Percentiles rank a stretch among this genome's conserved stretches.
Conservation (phyloP, 176 grass and related monocot genomes). For the Urochloa ruziziensis region DNA sequence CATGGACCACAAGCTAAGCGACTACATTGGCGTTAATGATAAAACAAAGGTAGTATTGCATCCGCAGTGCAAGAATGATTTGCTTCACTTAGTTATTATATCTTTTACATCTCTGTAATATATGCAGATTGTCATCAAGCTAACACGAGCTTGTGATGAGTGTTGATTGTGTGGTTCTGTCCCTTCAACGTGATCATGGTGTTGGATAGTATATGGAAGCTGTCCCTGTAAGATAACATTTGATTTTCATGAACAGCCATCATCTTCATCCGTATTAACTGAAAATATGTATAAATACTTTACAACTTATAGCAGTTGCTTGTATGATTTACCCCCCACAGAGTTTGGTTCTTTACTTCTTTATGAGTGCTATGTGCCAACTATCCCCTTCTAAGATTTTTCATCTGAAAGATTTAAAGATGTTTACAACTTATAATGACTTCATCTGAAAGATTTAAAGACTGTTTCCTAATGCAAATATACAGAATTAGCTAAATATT, state of each 20-base stretch:
- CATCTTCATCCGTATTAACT: neutral
- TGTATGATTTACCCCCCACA: neutral
- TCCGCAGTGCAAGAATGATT: neutral
- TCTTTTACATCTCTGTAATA: neutral
- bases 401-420: no score
- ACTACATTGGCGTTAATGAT: slow-evolving; percentile 64
- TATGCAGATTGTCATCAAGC: slow-evolving; percentile 50
- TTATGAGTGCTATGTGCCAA: neutral
- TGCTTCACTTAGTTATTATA: neutral
- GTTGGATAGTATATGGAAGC: neutral
- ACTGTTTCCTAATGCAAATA: neutral
- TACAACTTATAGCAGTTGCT: neutral
- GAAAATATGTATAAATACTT: neutral
- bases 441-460: neutral
- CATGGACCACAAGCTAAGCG: slow-evolving; percentile 45
- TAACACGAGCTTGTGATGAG: neutral
- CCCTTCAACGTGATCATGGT: neutral
- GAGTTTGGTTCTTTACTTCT: neutral
- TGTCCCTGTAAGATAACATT: neutral
- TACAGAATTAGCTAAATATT: neutral
- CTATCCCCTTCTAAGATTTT: neutral
- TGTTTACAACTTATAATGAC: no score
- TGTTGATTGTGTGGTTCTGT: neutral
- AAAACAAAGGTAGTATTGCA: slow-evolving; percentile 63
- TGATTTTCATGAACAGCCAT: neutral